phyloP scores from a whole-genome alignment of 2,329 filamentous ascomycete species.

The Parastagonospora avenae region DNA sequence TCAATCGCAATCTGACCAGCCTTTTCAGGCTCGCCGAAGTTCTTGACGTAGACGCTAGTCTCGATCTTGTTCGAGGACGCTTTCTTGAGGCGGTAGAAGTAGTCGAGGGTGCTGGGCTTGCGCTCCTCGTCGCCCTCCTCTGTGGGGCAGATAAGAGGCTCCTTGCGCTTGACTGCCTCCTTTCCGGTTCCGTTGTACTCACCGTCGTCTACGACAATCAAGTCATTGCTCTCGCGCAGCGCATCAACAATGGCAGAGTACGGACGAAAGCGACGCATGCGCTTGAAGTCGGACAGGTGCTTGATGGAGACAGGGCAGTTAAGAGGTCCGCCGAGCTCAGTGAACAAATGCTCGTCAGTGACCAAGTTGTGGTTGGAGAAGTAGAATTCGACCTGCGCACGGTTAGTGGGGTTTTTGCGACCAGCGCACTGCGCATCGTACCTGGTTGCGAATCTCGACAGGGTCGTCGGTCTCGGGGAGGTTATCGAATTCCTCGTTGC shows the following conservation, averaged over 20 bases:
- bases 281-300: constrained; percentile 84
- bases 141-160: constrained; percentile 56
- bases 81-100: constrained; percentile 55
- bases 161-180: constrained; percentile 69
- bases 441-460: constrained; percentile 81
- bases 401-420: constrained; percentile 17
- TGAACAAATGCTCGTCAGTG: constrained; percentile 85
- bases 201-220: constrained; percentile 77
- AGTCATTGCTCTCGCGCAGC: constrained; percentile 74
- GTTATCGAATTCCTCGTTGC: constrained; percentile 41
- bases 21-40: constrained; percentile 83
- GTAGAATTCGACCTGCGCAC: constrained; percentile 86
- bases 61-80: constrained; percentile 69
- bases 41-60: constrained; percentile 88
- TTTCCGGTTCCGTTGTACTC: constrained; percentile 56
- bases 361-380: constrained; percentile 91
- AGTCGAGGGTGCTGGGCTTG: constrained; percentile 44
- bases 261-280: constrained; percentile 94
- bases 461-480: constrained; percentile 78
- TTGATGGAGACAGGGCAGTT: constrained; percentile 83
- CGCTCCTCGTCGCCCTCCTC: constrained; percentile 37
- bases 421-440: constrained; percentile 45
- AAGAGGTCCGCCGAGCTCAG: constrained; percentile 73
- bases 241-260: constrained; percentile 83
- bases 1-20: constrained; percentile 93